Conservation (phyloP, 2,329 filamentous ascomycete genomes). For the Cytospora schulzeri region DNA sequence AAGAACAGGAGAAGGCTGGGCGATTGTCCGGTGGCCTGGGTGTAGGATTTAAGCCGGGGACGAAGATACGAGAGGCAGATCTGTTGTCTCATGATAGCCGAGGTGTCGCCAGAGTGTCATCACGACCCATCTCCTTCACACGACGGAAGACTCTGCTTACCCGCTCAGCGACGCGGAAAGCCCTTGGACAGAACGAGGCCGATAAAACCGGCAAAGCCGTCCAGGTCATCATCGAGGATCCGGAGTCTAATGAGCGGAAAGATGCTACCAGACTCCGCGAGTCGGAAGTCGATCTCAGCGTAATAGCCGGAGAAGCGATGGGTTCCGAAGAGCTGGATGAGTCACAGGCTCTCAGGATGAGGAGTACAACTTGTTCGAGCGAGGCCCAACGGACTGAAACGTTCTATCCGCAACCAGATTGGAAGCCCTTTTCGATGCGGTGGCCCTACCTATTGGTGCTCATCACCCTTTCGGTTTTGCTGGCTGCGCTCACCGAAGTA, state of each 20-base stretch:
- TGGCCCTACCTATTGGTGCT: constrained; percentile 60
- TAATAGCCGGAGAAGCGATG: constrained; percentile 48
- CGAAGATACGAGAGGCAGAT: constrained; percentile 51
- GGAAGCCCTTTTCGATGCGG: constrained; percentile 68
- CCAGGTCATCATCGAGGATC: constrained; percentile 56
- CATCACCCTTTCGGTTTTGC: constrained; percentile 53
- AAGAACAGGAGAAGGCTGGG: constrained; percentile 57
- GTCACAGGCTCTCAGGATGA: constrained; percentile 31
- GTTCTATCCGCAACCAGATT: constrained; percentile 65
- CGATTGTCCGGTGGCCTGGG: constrained; percentile 62
- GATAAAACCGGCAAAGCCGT: constrained; percentile 62
- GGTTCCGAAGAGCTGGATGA: constrained; percentile 6
- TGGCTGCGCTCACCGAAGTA: constrained; percentile 57
- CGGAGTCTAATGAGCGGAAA: constrained; percentile 27
- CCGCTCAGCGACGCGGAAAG: constrained; percentile 46
- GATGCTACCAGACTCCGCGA: not conserved
- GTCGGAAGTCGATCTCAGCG: constrained; percentile 53
- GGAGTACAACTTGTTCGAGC: constrained; percentile 42
- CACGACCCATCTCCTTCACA: constrained; percentile 45
- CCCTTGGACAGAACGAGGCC: constrained; percentile 59
- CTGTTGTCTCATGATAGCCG: constrained; percentile 46
- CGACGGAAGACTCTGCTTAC: constrained; percentile 35
- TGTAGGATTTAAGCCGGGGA: constrained; percentile 49
- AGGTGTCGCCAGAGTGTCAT: constrained; percentile 32
- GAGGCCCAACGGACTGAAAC: constrained; percentile 47